Base-by-base conservation (phyloP, 2,329 filamentous ascomycete species). In the Myrmaecium sp. region DNA sequence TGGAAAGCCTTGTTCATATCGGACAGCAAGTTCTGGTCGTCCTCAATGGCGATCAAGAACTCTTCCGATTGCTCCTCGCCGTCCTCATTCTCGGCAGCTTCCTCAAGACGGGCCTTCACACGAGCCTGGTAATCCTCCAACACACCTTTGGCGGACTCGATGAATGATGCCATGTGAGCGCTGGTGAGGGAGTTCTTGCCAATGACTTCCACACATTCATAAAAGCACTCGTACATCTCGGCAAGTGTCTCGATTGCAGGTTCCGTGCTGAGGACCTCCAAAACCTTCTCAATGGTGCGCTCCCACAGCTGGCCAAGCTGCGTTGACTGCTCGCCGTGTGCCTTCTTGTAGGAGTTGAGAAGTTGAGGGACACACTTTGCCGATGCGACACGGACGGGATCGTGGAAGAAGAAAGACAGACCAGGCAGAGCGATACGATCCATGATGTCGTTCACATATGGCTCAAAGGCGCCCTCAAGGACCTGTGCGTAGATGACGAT, bases 1-100 rank as follows among this genome's bases (percentile, higher is more conserved):
- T 98, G 89, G 67, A 92, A 98, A 1, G 89, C 86, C 63, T 98
- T 98, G 69, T 98, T 98, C 89, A 98, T 98, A 47, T 98, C 89
- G 2, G 84, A 93, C 22, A 98, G 66, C 11, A 98, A 65, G 13
- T 83, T 93, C 55, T 95, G 86, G 47, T 98, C 89, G 40, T 98
- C 89, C 51, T 98, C 89, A 25, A 98, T 84, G 8, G 86, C 89
- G 41, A 91, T 77, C 17, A 91, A 64, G 23, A 75, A 69, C 27
- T 94, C 86, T 40, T 94, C 79, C 10, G 75, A 75, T 32, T 89
- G 75, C 43, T 94, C 84, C 37, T 94, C 86, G 10, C 76, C 84
- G 31, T 95, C 86, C 28, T 91, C 83, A 3, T 74, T 71, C 13
- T 86, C 78, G 24, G 71, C 76, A 40, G 74, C 73, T 25, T 95